phyloP scores from a whole-genome alignment of 78 protist species.

The Pigoraptor vietnamica region DNA sequence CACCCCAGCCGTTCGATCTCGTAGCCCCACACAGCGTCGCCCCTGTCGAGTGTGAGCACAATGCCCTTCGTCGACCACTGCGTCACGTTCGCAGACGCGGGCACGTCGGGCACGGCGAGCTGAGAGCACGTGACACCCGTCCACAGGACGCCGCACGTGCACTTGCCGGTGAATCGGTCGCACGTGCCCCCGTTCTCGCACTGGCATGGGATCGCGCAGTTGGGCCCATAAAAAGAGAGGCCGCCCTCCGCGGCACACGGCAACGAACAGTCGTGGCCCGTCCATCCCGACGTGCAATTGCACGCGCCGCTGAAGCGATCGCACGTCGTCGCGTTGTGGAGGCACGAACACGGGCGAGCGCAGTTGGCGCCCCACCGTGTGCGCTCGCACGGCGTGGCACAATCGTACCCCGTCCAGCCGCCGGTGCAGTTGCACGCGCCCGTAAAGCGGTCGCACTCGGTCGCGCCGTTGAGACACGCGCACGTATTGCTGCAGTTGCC shows the following conservation, averaged over 20 bases:
- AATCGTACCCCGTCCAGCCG: not conserved
- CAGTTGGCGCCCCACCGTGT: not conserved
- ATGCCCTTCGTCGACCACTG: not conserved
- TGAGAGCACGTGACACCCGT: not conserved
- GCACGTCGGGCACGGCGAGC: not conserved
- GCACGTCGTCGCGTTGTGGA: not conserved
- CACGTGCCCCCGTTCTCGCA: not conserved
- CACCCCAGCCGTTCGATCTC: not conserved
- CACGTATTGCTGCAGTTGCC: not conserved
- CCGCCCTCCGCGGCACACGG: not conserved
- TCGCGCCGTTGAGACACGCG: not conserved
- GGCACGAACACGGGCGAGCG: not conserved
- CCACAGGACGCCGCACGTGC: not conserved
- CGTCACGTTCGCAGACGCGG: not conserved
- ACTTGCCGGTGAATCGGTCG: not conserved
- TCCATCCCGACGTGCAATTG: not conserved
- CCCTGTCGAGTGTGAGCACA: not conserved
- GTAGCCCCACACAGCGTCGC: not conserved
- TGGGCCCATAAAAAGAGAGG: not conserved
- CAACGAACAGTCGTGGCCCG: not conserved
- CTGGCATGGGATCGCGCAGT: not conserved
- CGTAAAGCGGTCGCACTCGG: not conserved
- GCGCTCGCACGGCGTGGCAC: not conserved
- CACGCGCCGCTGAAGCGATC: not conserved
- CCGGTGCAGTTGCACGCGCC: not conserved